Conservation (phyloP, 1,139 yeast genomes). For the Tardiomyces blankii region DNA sequence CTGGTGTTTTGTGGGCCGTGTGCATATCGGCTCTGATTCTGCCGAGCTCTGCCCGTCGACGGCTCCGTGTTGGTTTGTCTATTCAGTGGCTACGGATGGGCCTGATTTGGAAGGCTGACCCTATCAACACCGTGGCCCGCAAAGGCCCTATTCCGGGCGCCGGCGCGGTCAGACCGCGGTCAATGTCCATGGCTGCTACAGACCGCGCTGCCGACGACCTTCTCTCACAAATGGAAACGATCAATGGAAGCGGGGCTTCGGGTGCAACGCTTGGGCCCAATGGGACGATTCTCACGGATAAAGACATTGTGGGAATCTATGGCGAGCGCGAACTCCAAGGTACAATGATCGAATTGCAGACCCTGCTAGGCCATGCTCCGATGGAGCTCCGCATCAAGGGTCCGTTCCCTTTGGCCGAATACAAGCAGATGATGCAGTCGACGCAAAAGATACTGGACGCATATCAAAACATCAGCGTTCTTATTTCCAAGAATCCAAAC, state of each 20-base stretch:
- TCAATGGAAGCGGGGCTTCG: neutral
- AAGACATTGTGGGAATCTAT: slow-evolving; percentile 16
- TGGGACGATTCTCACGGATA: slow-evolving; percentile 3
- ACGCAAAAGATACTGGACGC: slow-evolving; percentile 66
- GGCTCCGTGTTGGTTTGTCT: slow-evolving; percentile 54
- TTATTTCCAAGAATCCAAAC: slow-evolving; percentile 51
- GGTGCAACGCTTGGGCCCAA: neutral
- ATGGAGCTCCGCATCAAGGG: slow-evolving; percentile 69
- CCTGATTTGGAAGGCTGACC: slow-evolving; percentile 66
- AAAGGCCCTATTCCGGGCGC: slow-evolving; percentile 6
- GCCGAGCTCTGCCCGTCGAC: slow-evolving; percentile 65
- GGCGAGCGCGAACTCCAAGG: slow-evolving; percentile 31
- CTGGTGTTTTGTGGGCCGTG: slow-evolving; percentile 73
- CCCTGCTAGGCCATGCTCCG: slow-evolving; percentile 60
- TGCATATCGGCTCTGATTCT: slow-evolving; percentile 46
- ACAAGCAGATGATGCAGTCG: slow-evolving; percentile 38
- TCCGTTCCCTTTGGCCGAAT: slow-evolving; percentile 46
- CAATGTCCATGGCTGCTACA: neutral
- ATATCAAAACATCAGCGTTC: slow-evolving; percentile 57
- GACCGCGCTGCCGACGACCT: neutral
- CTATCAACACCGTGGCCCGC: slow-evolving; percentile 26
- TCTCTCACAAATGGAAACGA: neutral
- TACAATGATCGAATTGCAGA: slow-evolving; percentile 51
- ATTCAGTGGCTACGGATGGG: slow-evolving; percentile 73
- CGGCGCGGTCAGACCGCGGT: neutral